These are phyloP conservation scores for Phytopythium cucurbitacearum DNA, from an alignment of 352 stramenopile species.

Conservation along the genomic window DNA sequence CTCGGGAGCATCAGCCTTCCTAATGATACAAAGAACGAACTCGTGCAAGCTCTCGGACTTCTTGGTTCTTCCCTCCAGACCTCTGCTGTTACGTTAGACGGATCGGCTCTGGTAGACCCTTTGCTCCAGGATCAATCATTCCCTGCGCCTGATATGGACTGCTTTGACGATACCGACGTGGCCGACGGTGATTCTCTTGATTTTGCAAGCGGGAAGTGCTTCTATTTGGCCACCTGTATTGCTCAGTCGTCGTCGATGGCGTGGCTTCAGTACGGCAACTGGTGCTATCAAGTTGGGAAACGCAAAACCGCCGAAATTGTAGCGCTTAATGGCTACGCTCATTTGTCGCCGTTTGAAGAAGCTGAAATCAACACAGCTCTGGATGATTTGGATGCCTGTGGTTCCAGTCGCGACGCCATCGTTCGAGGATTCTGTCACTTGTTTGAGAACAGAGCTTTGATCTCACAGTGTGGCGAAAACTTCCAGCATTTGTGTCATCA, in stretches of 20 bases:
- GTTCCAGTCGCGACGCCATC: constrained; percentile 28
- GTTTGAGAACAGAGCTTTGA: constrained; percentile 41
- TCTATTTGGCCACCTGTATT: constrained; percentile 30
- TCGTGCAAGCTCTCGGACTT: constrained; percentile 6
- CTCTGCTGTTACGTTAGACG: background rate
- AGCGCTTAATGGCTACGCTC: constrained; percentile 44
- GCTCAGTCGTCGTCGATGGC: constrained; percentile 30
- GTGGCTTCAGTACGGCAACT: constrained; percentile 67
- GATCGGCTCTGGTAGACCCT: too few species aligned
- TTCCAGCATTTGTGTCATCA: constrained; percentile 33
- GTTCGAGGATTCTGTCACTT: constrained; percentile 41
- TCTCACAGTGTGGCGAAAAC: constrained; percentile 25
- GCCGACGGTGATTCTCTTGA: background rate
- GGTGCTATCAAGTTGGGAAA: constrained; percentile 59
- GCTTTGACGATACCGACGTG: background rate
- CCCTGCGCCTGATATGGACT: background rate
- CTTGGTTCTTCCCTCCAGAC: background rate
- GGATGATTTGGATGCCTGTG: constrained; percentile 28
- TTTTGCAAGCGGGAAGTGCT: constrained; percentile 19
- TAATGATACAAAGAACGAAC: background rate
- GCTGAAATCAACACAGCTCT: constrained; percentile 29
- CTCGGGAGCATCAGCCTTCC: background rate
- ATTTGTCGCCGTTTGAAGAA: constrained; percentile 43
- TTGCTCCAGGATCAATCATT: too few species aligned
- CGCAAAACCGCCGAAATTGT: constrained; percentile 33